Conservation (phyloP, 495 filamentous ascomycete genomes). For the Podospora bellae-mahoneyi region DNA sequence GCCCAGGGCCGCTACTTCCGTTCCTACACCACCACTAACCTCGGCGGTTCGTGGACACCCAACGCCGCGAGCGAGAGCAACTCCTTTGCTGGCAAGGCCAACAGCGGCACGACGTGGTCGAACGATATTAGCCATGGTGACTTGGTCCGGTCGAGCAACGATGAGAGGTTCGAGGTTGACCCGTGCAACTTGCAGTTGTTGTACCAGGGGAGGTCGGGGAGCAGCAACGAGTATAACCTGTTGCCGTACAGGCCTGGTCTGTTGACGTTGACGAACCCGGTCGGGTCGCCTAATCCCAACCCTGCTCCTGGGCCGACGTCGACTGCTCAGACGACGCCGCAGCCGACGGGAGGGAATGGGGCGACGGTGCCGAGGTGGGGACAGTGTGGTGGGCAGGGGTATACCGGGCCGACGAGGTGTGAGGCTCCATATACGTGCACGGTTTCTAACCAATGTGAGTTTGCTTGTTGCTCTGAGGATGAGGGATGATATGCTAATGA, state of each 20-base stretch:
- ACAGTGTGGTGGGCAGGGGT: slow-evolving; percentile 24
- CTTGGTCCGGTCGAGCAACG: slow-evolving; percentile 49
- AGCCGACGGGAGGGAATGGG: slow-evolving; percentile 8
- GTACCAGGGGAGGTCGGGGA: slow-evolving; percentile 51
- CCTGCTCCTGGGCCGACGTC: neutral
- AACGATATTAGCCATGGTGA: slow-evolving; percentile 64
- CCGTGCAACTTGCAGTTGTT: slow-evolving; percentile 58
- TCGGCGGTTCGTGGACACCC: slow-evolving; percentile 52
- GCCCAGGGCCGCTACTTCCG: slow-evolving; percentile 59
- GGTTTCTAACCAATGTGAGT: slow-evolving; percentile 16
- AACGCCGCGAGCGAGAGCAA: slow-evolving; percentile 50
- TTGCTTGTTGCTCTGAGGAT: neutral
- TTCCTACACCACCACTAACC: slow-evolving; percentile 55
- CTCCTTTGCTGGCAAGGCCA: slow-evolving; percentile 61
- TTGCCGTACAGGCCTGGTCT: slow-evolving; percentile 53
- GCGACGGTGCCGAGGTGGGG: slow-evolving; percentile 17
- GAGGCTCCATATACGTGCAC: slow-evolving; percentile 22
- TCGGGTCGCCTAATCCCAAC: neutral
- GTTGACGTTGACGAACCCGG: slow-evolving; percentile 41
- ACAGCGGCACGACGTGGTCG: slow-evolving; percentile 61
- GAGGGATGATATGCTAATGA: neutral
- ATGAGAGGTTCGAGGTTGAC: slow-evolving; percentile 57
- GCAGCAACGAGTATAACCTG: slow-evolving; percentile 37
- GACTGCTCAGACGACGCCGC: neutral
- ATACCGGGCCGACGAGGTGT: slow-evolving; percentile 23